phyloP scores from a whole-genome alignment of 208 protist genomes.

The Polymyxa betae region DNA sequence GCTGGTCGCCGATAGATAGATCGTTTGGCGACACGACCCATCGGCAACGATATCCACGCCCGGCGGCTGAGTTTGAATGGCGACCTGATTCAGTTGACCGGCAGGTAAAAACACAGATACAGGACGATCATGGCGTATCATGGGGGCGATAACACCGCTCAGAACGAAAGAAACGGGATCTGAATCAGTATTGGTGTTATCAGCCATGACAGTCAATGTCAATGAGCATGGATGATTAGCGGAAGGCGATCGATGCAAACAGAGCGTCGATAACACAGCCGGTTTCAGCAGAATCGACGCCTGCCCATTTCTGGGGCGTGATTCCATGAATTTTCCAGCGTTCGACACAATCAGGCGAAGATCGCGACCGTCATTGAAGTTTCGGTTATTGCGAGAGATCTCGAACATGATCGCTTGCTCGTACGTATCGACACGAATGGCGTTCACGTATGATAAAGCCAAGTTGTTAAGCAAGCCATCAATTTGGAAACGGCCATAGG shows the following conservation, averaged over 20 bases:
- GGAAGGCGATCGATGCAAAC: not conserved
- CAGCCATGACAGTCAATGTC: slow-evolving; percentile 4
- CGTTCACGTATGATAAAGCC: not conserved
- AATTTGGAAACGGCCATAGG: not conserved
- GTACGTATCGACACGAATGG: slow-evolving; percentile 10
- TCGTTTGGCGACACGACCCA: not conserved
- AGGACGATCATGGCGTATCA: not conserved
- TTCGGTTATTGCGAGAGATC: not conserved
- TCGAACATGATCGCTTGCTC: slow-evolving; percentile 4
- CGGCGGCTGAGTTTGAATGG: not conserved
- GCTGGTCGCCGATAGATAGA: slow-evolving; percentile 1
- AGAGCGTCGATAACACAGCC: not conserved
- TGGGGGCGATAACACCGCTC: not conserved
- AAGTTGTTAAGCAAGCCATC: not conserved
- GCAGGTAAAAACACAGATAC: not conserved
- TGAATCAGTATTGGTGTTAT: not conserved
- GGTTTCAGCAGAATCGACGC: slow-evolving; percentile 12
- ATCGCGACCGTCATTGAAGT: not conserved
- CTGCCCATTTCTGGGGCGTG: not conserved
- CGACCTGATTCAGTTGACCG: not conserved
- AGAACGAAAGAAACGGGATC: not conserved
- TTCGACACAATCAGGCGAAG: slow-evolving; percentile 1
- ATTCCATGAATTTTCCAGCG: not conserved
- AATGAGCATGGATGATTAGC: not conserved
- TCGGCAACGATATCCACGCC: slow-evolving; percentile 23